Evolutionary conservation across 805 yeast species (phyloP), one percentile per base, ranked within the genome.

Genomic region (Dipodascus albidus): DNA sequence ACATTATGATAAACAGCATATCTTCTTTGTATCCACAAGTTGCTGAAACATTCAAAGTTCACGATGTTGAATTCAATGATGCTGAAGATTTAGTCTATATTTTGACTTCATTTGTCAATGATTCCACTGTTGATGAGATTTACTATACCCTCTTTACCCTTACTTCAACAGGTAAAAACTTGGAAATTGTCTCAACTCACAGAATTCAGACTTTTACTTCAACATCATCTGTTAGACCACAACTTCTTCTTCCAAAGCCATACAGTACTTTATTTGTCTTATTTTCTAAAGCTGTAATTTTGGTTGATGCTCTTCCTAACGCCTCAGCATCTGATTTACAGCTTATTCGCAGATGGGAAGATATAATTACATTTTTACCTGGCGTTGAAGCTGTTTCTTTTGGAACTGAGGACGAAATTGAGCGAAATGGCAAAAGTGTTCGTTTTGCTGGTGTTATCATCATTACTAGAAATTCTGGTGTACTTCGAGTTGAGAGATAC

Each of bases 261-360:
- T 76, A 77, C 1, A 65, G 70, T 19, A 77, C 86, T 0, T 84
- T 87, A 1, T 82, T 79, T 62, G 75, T 85, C 1, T 71, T 81
- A 1, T 73, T 82, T 47, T 76, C 75, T 9, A 75, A 79, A 51
- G 78, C 87, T 0, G 73, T 88, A 11, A 80, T 86, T 1, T 61
- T 90, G 52, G 74, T 85, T 1, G 95, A 86, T 59, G 70, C 83
- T 8, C 71, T 78, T 50, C 74, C 79, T 2, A 52, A 54, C 3
- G 68, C 52, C 64, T 69, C 47, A 59, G 63, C 33, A 63, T 11
- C 17, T 14, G 44, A 38, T 6, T 6, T n/a, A 6, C 44, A 38
- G 44, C 65, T 50, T 52, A 57, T 64, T 63, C 44, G 70, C 71
- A 54, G 82, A 60, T 90, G 96, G 96, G 96, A 89, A 66, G 97